phyloP scores from a whole-genome alignment of 495 filamentous ascomycete genomes.

The Pseudevernia furfuracea region DNA sequence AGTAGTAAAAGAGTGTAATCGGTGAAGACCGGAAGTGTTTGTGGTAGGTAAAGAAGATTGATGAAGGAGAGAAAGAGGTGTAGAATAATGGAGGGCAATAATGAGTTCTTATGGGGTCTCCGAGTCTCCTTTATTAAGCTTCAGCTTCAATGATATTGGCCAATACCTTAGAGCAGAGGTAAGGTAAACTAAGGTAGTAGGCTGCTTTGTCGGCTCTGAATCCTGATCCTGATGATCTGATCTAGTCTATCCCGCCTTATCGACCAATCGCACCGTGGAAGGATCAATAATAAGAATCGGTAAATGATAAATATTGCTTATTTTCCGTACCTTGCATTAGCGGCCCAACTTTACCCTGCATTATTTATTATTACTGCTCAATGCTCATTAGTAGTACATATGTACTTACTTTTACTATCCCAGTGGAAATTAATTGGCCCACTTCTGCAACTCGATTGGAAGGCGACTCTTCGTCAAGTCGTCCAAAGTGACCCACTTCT shows the following conservation, averaged over 20 bases:
- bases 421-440: neutral
- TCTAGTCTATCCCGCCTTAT: no score
- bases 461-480: neutral
- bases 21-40: constrained; percentile 29
- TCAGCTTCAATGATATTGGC: no score
- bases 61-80: neutral
- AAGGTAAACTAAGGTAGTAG: no score
- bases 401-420: no score
- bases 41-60: constrained; percentile 10
- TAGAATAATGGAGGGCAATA: neutral
- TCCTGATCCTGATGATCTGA: no score
- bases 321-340: neutral
- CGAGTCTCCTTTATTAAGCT: neutral
- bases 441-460: neutral
- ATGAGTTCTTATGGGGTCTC: neutral
- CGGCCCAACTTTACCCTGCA: neutral
- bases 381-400: no score
- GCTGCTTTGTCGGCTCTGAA: neutral
- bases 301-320: no score
- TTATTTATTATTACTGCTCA: no score
- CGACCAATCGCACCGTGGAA: neutral
- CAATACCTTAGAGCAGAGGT: no score
- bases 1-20: constrained; percentile 47
- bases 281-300: neutral
- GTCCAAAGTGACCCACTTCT: no score